phyloP scores from a whole-genome alignment of 108 stramenopile species.

The Ochromonas danica region DNA sequence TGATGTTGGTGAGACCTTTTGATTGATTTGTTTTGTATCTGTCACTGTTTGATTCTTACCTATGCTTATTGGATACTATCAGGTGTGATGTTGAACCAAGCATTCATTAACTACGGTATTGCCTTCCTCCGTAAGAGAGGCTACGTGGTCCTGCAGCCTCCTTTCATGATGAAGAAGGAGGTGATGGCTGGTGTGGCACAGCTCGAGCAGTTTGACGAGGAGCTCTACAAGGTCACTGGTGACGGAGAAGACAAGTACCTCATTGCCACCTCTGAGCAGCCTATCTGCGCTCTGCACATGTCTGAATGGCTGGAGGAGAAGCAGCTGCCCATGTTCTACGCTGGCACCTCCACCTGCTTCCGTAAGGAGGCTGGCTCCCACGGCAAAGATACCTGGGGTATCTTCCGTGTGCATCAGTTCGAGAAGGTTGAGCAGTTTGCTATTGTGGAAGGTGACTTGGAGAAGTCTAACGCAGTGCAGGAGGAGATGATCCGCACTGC shows the following conservation, averaged over 20 bases:
- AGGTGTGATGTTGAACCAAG: slow-evolving; percentile 96
- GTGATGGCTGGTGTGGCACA: slow-evolving; percentile 99
- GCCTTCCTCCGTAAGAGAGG: slow-evolving; percentile 80
- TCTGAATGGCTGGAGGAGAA: slow-evolving; percentile 76
- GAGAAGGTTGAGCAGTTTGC: slow-evolving; percentile 99
- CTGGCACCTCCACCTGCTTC: slow-evolving; percentile 97
- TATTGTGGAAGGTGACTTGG: slow-evolving; percentile 86
- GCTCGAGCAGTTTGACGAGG: slow-evolving; percentile 98
- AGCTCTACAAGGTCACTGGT: slow-evolving; percentile 94
- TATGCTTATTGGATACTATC: too few species aligned
- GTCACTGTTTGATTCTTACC: too few species aligned
- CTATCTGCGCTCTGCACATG: slow-evolving; percentile 96
- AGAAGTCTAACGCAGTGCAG: slow-evolving; percentile 81
- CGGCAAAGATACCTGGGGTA: slow-evolving; percentile 98
- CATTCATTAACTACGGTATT: slow-evolving; percentile 95
- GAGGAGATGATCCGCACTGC: slow-evolving; percentile 66
- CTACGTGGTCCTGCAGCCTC: slow-evolving; percentile 94
- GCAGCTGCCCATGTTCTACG: slow-evolving; percentile 67
- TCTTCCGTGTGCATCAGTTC: slow-evolving; percentile 99
- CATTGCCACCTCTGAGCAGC: slow-evolving; percentile 99
- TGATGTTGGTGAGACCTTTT: too few species aligned
- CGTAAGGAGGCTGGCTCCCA: slow-evolving; percentile 98
- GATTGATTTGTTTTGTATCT: too few species aligned
- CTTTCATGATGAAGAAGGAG: slow-evolving; percentile 99
- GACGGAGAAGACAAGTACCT: slow-evolving; percentile 86